phyloP scores from a whole-genome alignment of 78 protist genomes.

The Dictyostelium brefeldianum region DNA sequence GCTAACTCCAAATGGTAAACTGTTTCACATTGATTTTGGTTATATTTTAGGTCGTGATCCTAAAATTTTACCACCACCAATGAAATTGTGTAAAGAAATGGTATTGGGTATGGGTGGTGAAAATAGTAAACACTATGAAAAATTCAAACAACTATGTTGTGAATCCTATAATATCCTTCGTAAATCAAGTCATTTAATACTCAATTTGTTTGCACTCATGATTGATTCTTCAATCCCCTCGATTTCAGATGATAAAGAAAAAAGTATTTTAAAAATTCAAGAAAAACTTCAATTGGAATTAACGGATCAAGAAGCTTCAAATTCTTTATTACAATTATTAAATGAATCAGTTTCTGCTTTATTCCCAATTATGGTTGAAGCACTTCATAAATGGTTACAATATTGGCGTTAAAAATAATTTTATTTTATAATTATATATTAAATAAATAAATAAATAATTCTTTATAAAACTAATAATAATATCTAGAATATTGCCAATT shows the following conservation, averaged over 20 bases:
- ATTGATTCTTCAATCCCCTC: constrained; percentile 94
- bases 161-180: constrained; percentile 95
- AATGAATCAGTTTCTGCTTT: constrained; percentile 93
- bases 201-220: constrained; percentile 96
- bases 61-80: constrained; percentile 97
- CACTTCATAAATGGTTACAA: constrained; percentile 89
- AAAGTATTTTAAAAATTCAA: constrained; percentile 82
- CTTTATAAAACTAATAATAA: no score
- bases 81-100: constrained; percentile 96
- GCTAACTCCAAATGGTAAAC: constrained; percentile 88
- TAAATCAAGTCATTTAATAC: constrained; percentile 90
- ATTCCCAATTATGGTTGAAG: constrained; percentile 94
- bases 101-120: constrained; percentile 98
- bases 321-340: constrained; percentile 87
- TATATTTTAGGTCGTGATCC: constrained; percentile 98
- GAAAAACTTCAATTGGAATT: constrained; percentile 95
- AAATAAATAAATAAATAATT: no score
- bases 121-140: constrained; percentile 70
- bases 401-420: constrained; percentile 73
- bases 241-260: constrained; percentile 81
- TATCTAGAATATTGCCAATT: no score
- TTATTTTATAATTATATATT: neutral
- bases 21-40: constrained; percentile 99
- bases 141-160: constrained; percentile 92
- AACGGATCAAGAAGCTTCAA: constrained; percentile 94